Evolutionary conservation across 371 early-diverging fungal species (phyloP), one percentile per base, ranked within the genome.

Genomic region (Apophysomyces ossiformis): DNA sequence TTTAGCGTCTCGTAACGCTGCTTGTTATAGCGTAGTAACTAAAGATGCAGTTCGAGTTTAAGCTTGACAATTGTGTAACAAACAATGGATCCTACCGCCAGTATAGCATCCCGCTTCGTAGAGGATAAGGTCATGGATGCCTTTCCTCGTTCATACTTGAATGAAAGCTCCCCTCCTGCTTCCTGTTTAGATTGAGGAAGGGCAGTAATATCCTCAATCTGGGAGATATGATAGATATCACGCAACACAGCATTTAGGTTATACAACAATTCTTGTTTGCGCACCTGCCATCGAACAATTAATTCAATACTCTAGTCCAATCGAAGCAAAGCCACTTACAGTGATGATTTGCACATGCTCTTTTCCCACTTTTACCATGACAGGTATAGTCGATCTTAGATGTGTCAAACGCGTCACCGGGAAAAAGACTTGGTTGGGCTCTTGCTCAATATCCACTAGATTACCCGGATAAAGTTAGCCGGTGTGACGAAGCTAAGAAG

Each of bases 181-280:
- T 85, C 85, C 43, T 90, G 89, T 12, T 79, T 78, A 46, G 73
- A 59, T 7, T 73, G 67, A 5, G 86, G 74, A 0, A 86, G 72
- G 36, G 87, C 65, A 37, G 75, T 73, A 43, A 93, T 82, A 61
- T 95, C 96, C 13, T 90, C 87, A 43, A 96, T 83, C 57, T 94
- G 94, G 5, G 93, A 87, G 37, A 95, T 90, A 72, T 93, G 94
- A 72, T 87, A 92, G 16, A 95, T 90, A 69, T 97, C 96, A 68
- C 93, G 92, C 45, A 93, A 81, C 57, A 86, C 77, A 16, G 91
- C 82, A 64, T 81, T 87, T 57, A 91, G 66, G 12, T 92, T 94
- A 63, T 81, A 74, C 45, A 94, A 72, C 16, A 90, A 72, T 57
- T 88, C 88, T 72, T 90, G 89, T 84, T 89, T 74, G 36, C 78